Evolutionary conservation across 1,139 yeast genomes (phyloP), one percentile per base, ranked within the genome.

Genomic region (Diutina neorugosa): DNA sequence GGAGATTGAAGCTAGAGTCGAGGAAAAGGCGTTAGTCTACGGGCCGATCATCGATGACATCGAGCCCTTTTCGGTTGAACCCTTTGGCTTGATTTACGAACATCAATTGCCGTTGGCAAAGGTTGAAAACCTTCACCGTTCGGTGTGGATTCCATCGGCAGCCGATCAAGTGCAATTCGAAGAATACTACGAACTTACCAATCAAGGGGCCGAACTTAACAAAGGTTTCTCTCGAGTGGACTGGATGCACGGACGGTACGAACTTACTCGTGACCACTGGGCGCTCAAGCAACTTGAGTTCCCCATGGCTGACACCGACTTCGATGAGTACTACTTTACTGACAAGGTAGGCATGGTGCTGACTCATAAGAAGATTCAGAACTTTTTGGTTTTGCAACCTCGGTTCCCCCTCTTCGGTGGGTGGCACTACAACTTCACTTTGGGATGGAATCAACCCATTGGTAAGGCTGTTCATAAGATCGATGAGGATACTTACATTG

Each of bases 291-390:
- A 78, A 43, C 63, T 89, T 57, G 84, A 81, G 57, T 71, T 87
- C 57, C 57, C 58, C 9, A n/a, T 46, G 31, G 37, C 27, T 16
- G 50, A 46, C 14, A 46, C 20, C 41, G 21, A 46, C 9, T 74
- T 76, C 51, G 86, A 84, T 54, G 82, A 84, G 52, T 71, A 76
- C 59, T 93, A 87, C 70, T 88, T 74, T 64, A 84, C 89, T 21
- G 98, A 93, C 67, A 78, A 86, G 60, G 96, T 93, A 31, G 98
- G 98, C 25, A 87, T 88, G 69, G 96, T 93, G n/a, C 84, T 96
- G 8, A 87, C 97, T 5, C 86, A 87, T 55, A 74, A 75, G 57
- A 69, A 77, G 46, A 62, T 76, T 16, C 69, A 76, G 54, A 78
- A 74, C 57, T 23, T 21, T 20, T 69, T 89, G 54, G 73, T 83